Percentiles rank a stretch among this genome's conserved stretches.
Conservation (phyloP, 2,329 filamentous ascomycete genomes). For the Cladosporium sp. region DNA sequence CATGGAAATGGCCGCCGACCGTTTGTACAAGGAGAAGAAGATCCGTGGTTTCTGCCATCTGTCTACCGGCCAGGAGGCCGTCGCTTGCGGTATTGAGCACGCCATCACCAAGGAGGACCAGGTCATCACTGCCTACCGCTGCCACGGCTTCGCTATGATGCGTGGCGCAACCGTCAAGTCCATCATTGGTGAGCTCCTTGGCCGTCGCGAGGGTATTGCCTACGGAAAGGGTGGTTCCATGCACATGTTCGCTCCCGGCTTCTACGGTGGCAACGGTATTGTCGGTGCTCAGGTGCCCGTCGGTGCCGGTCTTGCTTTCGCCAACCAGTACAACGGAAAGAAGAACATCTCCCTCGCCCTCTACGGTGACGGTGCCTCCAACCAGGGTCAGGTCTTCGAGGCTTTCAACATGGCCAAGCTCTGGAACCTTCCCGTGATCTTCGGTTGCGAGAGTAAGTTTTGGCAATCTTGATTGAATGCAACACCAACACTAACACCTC, state of each 20-base stretch:
- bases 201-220: conserved; percentile 91
- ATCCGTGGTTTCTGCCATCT: conserved; percentile 99
- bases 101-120: conserved; percentile 89
- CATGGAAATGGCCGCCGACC: conserved; percentile 99
- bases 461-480: neutral
- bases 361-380: conserved; percentile 82
- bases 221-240: conserved; percentile 99
- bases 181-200: conserved; percentile 93
- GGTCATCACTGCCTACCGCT: conserved; percentile 96
- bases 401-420: conserved; percentile 99
- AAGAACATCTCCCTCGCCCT: conserved; percentile 84
- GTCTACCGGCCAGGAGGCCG: conserved; percentile 95
- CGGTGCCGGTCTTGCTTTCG: conserved; percentile 92
- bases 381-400: conserved; percentile 99
- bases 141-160: conserved; percentile 98
- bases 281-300: conserved; percentile 98
- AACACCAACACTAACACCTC: conserved; percentile 18
- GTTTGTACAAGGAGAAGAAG: conserved; percentile 99
- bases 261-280: conserved; percentile 98
- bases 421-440: conserved; percentile 92
- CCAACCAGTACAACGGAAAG: conserved; percentile 87
- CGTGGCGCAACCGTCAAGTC: conserved; percentile 84
- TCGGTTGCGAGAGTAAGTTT: conserved; percentile 93
- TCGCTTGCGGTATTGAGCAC: conserved; percentile 94
- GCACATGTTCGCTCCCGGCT: conserved; percentile 99